Base-by-base conservation (phyloP, 2,329 filamentous ascomycete genomes). In the Aspergillus fijiensis region DNA sequence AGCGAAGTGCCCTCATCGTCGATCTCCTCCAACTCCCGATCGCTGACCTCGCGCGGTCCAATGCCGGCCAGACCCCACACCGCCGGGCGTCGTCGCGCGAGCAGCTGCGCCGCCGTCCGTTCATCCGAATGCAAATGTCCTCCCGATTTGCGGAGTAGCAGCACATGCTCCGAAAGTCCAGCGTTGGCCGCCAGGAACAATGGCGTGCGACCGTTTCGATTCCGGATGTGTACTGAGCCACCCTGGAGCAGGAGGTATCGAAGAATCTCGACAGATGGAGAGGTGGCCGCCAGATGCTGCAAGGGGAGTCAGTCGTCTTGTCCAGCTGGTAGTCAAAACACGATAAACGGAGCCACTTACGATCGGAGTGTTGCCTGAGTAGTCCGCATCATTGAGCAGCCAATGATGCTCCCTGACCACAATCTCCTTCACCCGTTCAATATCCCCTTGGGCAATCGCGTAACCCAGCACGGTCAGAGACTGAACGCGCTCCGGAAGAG, bases 401-500 rank as follows among this genome's bases (percentile, higher is more conserved):
- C 84, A 85, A 59, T 84, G 79, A 63, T 87, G 84, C 69, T 91
- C 88, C 49, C 83, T 83, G 42, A 85, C 83, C 60, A 94, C 82
- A 51, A 94, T 84, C 60, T 89, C 85, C 65, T 81, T 80, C 21
- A 92, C 88, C 21, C 85, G 82, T 49, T 81, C 78, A 52, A 90
- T 74, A 71, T 94, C 86, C 27, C 89, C 89, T 60, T 87, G 85
- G 61, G 87, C 85, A 67, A 96, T 90, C 47, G 90, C 90, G 72
- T 95, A 95, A 16, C 90, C 91, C 10, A 96, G 84, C 1, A 88
- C 87, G 2, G 90, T 88, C 68, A 96, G 87, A 55, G 86, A 88
- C 48, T 88, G 85, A 63, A 85, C 77, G 76, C 84, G 81, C 50
- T 81, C 81, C 16, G 82, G 82, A 58, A 85, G 74, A 5, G 80